phyloP scores from a whole-genome alignment of 352 stramenopile species.

The Globisporangium acanthophoron region DNA sequence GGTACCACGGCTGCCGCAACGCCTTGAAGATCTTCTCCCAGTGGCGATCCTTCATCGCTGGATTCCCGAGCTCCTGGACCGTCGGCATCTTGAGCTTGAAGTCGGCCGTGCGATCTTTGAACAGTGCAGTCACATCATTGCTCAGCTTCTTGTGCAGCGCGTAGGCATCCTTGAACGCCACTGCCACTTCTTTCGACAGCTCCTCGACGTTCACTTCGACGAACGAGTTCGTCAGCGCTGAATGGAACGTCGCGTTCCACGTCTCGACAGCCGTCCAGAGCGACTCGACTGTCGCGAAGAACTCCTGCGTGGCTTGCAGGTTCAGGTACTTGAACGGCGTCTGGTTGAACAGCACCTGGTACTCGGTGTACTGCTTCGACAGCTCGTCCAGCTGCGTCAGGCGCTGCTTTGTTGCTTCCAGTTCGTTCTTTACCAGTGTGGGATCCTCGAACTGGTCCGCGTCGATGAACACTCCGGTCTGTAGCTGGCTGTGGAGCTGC shows the following conservation, averaged over 20 bases:
- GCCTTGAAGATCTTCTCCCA: constrained; percentile 94
- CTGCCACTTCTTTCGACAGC: constrained; percentile 79
- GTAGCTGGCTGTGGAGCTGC: constrained; percentile 75
- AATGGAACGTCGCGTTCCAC: constrained; percentile 81
- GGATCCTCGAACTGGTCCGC: constrained; percentile 84
- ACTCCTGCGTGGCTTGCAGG: constrained; percentile 82
- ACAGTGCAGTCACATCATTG: constrained; percentile 83
- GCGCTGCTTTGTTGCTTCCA: constrained; percentile 77
- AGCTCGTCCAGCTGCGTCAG: constrained; percentile 85
- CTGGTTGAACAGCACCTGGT: constrained; percentile 90
- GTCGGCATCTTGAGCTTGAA: constrained; percentile 91
- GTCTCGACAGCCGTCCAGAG: constrained; percentile 83
- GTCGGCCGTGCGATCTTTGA: constrained; percentile 85
- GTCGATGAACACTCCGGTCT: constrained; percentile 87
- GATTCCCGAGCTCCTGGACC: constrained; percentile 90
- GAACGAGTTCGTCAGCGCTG: constrained; percentile 82
- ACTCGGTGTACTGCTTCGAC: constrained; percentile 89
- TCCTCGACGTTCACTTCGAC: constrained; percentile 87
- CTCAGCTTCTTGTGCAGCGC: constrained; percentile 89
- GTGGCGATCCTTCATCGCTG: constrained; percentile 91
- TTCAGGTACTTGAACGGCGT: constrained; percentile 89
- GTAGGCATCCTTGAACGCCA: constrained; percentile 88
- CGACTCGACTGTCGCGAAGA: constrained; percentile 76
- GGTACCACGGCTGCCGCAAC: constrained; percentile 83
- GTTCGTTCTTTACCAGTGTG: constrained; percentile 64